These are phyloP conservation scores for Alternaria conjuncta DNA, from an alignment of 2,329 filamentous ascomycete genomes.

Conservation along the genomic window DNA sequence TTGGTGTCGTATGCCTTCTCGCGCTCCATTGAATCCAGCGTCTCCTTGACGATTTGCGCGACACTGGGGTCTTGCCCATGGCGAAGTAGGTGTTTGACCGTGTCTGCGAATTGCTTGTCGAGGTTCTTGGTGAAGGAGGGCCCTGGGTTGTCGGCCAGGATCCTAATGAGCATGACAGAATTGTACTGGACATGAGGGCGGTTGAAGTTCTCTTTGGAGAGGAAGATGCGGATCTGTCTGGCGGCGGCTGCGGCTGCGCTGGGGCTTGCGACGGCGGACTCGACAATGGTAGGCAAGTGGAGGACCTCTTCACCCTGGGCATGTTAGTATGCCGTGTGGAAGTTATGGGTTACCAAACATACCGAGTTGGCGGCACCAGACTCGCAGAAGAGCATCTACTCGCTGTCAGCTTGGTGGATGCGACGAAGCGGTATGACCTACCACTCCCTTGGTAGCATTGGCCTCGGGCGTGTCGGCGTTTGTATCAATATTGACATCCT, in stretches of 20 bases:
- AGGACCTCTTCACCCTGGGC: conserved; percentile 85
- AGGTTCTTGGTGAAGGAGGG: conserved; percentile 88
- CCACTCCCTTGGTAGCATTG: conserved; percentile 69
- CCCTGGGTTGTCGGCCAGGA: conserved; percentile 90
- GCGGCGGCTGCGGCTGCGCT: conserved; percentile 83
- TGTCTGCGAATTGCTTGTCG: conserved; percentile 81
- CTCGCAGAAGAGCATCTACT: conserved; percentile 81
- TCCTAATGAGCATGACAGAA: conserved; percentile 92
- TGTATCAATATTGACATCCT: conserved; percentile 35
- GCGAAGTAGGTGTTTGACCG: conserved; percentile 76
- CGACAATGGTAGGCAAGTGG: conserved; percentile 91
- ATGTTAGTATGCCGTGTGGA: conserved; percentile 17
- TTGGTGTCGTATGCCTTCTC: conserved; percentile 78
- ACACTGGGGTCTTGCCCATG: conserved; percentile 75
- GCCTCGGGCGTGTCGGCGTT: conserved; percentile 69
- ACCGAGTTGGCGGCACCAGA: conserved; percentile 65
- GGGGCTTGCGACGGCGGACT: conserved; percentile 91
- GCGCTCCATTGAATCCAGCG: conserved; percentile 76
- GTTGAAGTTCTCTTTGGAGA: conserved; percentile 72
- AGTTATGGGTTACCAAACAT: conserved; percentile 4
- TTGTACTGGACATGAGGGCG: conserved; percentile 86
- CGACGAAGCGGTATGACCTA: conserved; percentile 52
- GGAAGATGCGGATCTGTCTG: conserved; percentile 78
- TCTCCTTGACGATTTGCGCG: conserved; percentile 86
- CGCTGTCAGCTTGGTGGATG: conserved; percentile 14